Conservation (phyloP, 2,329 filamentous ascomycete species). For the Claviceps maximensis region DNA sequence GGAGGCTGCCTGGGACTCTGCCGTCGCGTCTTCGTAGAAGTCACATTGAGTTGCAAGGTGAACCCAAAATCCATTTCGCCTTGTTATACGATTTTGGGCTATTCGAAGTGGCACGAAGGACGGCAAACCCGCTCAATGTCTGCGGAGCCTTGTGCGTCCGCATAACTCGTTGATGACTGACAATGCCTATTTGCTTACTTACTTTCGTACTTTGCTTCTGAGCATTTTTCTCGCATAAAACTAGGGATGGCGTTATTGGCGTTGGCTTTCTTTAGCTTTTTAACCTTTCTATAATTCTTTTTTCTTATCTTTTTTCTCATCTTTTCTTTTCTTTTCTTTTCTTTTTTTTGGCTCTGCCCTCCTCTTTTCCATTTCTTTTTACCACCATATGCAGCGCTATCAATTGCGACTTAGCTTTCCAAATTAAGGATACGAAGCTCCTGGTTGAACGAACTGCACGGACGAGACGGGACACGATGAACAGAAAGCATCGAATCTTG, state of each 20-base stretch:
- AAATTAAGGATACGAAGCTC: too few relatives aligned
- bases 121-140: not conserved
- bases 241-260: conserved; percentile 2
- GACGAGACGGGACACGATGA: too few relatives aligned
- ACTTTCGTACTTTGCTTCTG: not conserved
- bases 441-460: too few relatives aligned
- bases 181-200: not conserved
- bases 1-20: conserved; percentile 26
- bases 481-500: too few relatives aligned
- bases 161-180: not conserved
- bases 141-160: too few relatives aligned
- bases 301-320: not conserved
- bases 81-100: not conserved
- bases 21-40: not conserved
- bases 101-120: not conserved
- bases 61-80: not conserved
- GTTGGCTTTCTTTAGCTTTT: not conserved
- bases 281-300: too few relatives aligned
- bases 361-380: too few relatives aligned
- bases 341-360: too few relatives aligned
- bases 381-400: too few relatives aligned
- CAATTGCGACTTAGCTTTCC: too few relatives aligned
- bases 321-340: not conserved
- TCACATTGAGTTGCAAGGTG: not conserved
- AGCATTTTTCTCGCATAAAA: not conserved